Conservation (phyloP, 768 basidiomycete genomes). For the Pleurotus djamor region DNA sequence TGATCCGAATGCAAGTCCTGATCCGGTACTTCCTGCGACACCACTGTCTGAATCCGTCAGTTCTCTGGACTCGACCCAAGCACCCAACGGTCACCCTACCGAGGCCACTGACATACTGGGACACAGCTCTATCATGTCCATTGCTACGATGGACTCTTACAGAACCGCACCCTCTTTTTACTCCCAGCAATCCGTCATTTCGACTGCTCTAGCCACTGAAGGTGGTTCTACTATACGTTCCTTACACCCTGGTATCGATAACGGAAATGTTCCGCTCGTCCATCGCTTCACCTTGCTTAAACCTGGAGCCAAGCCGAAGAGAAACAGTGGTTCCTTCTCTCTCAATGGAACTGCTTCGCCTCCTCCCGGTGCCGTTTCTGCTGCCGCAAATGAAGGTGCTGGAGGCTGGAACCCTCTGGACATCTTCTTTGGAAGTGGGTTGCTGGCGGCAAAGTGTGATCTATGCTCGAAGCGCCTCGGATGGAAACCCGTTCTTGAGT, state of each 20-base stretch:
- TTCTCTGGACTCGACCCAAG: conserved; percentile 17
- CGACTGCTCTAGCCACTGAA: conserved; percentile 66
- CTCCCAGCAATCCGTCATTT: conserved; percentile 36
- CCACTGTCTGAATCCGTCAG: conserved; percentile 16
- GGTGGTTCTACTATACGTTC: conserved; percentile 70
- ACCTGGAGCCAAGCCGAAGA: conserved; percentile 65
- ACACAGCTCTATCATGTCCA: conserved; percentile 45
- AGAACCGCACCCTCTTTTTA: conserved; percentile 52
- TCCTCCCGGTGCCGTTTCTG: not conserved
- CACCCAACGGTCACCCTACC: conserved; percentile 15
- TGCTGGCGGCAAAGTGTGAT: conserved; percentile 77
- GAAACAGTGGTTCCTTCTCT: conserved; percentile 29
- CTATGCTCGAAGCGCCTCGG: conserved; percentile 81
- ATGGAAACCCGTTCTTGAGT: conserved; percentile 83
- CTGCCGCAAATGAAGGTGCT: conserved; percentile 21
- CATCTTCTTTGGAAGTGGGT: conserved; percentile 71
- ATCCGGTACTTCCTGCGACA: conserved; percentile 35
- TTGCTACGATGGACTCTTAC: conserved; percentile 60
- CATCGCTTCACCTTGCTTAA: conserved; percentile 89
- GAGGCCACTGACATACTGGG: conserved; percentile 23
- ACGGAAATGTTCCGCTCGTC: conserved; percentile 48
- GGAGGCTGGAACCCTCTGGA: conserved; percentile 75
- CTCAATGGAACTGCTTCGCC: conserved; percentile 18
- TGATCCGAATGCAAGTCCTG: conserved; percentile 44
- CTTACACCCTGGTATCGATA: conserved; percentile 20